A percentile compares a stretch with the other conserved stretches of the same genome.
Evolutionary conservation across 768 basidiomycete species (phyloP).

Genomic region (Tylopilus vinaceipallidus): DNA sequence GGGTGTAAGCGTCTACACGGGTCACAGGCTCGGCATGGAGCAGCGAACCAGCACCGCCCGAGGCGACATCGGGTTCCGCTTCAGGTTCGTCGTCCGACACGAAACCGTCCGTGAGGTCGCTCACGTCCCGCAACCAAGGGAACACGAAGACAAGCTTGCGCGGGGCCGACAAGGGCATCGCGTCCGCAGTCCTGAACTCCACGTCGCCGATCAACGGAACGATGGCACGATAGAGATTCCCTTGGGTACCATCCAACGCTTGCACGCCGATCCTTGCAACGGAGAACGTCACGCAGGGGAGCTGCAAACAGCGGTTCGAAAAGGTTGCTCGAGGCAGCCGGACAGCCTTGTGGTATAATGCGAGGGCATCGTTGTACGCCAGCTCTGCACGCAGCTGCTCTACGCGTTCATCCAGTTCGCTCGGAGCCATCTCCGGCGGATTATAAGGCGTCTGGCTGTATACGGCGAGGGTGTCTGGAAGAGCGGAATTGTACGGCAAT

Average conservation of each 20-base stretch:
- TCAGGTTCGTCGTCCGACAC: background rate
- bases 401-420: background rate
- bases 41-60: background rate
- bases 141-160: conserved; percentile 2
- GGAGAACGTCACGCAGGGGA: background rate
- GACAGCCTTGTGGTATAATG: background rate
- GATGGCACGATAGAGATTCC: background rate
- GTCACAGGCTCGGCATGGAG: background rate
- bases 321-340: background rate
- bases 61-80: background rate
- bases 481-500: background rate
- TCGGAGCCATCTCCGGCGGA: background rate
- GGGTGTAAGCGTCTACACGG: background rate
- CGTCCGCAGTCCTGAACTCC: background rate
- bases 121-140: conserved; percentile 11
- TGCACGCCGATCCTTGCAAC: background rate
- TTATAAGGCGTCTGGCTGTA: background rate
- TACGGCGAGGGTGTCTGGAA: background rate
- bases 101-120: background rate
- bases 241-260: background rate
- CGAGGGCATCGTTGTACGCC: background rate
- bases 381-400: background rate
- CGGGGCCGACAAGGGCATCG: background rate
- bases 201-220: background rate
- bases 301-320: background rate